Percentiles rank a stretch among this genome's conserved stretches.
These are phyloP conservation scores for Rutstroemia sp. DNA, from an alignment of 2,329 filamentous ascomycete species.

Conservation along the genomic window DNA sequence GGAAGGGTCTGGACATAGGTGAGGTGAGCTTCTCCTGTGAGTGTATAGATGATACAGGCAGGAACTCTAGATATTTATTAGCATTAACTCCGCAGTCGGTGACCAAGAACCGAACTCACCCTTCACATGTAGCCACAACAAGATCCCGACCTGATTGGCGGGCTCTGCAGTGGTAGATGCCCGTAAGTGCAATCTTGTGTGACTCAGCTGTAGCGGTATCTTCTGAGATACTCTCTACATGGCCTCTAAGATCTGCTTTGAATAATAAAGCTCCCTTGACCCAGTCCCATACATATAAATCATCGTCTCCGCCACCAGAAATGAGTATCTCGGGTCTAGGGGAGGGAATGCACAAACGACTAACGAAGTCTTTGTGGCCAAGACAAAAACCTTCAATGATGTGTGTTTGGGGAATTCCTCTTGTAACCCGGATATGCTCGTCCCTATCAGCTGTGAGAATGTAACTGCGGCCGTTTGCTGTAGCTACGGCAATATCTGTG, in stretches of 20 bases:
- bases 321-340: conserved; percentile 56
- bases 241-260: conserved; percentile 43
- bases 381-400: conserved; percentile 87
- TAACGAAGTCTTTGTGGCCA: conserved; percentile 81
- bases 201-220: conserved; percentile 7
- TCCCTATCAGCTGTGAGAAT: conserved; percentile 63
- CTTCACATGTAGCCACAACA: conserved; percentile 49
- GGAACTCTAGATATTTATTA: conserved; percentile 37
- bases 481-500: conserved; percentile 61
- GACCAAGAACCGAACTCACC: conserved; percentile 35
- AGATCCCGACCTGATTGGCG: conserved; percentile 31
- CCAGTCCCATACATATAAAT: conserved; percentile 82
- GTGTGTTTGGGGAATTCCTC: conserved; percentile 74
- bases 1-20: conserved; percentile 42
- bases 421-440: conserved; percentile 82
- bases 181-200: conserved; percentile 31
- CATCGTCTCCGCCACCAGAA: conserved; percentile 79
- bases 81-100: too few species aligned
- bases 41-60: conserved; percentile 59
- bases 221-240: conserved; percentile 37
- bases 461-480: conserved; percentile 45
- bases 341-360: conserved; percentile 59
- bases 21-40: conserved; percentile 43
- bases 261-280: conserved; percentile 37
- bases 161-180: conserved; percentile 25